Percentiles rank a stretch among this genome's conserved stretches.
These are phyloP conservation scores for Sugiyamaella marilandica DNA, from an alignment of 805 yeast genomes.

Conservation along the genomic window DNA sequence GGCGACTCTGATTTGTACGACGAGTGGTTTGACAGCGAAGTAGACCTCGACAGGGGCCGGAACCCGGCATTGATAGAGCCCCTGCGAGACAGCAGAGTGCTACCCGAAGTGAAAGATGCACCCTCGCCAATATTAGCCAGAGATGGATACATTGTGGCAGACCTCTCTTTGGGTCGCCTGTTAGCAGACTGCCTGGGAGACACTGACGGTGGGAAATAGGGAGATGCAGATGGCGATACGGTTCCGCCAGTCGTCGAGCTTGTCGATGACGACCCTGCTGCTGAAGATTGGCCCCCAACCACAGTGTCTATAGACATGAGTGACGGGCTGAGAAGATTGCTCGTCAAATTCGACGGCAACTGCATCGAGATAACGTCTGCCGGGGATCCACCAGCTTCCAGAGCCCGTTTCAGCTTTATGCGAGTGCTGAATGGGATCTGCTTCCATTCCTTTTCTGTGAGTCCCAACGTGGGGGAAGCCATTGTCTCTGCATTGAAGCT, in stretches of 20 bases:
- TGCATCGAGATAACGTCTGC: neutral
- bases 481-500: neutral
- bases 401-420: slow-evolving; percentile 17
- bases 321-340: neutral
- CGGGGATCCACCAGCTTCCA: slow-evolving; percentile 11
- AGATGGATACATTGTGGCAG: slow-evolving; percentile 16
- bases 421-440: slow-evolving; percentile 23
- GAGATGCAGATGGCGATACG: neutral
- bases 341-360: neutral
- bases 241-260: neutral
- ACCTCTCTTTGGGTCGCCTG: slow-evolving; percentile 15
- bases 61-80: neutral
- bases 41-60: slow-evolving; percentile 8
- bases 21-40: slow-evolving; percentile 16
- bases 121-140: slow-evolving; percentile 2
- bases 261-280: neutral
- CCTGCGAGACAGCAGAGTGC: neutral
- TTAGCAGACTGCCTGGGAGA: neutral
- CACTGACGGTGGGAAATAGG: neutral
- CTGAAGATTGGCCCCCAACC: neutral
- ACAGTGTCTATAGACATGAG: neutral
- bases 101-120: neutral
- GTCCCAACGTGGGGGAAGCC: slow-evolving; percentile 19
- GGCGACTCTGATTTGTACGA: slow-evolving; percentile 18
- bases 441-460: slow-evolving; percentile 23